Evolutionary conservation across 2,329 filamentous ascomycete genomes (phyloP), one percentile per base, ranked within the genome.

Genomic region (Neopestalotiopsis sp.): DNA sequence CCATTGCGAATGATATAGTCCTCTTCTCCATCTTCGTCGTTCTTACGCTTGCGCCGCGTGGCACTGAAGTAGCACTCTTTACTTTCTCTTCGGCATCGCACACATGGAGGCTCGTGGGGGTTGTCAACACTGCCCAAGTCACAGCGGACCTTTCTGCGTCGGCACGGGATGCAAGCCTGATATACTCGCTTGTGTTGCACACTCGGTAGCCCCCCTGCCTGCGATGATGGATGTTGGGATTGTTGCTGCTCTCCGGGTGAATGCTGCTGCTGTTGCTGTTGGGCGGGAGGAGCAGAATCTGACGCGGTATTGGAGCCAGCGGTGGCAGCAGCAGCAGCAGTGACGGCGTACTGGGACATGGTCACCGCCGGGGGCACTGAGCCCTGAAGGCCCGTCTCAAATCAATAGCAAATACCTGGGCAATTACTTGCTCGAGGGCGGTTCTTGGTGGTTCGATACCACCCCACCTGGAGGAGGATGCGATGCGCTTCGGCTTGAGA

Each of bases 1-100:
- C 91, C 92, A 80, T 93, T 94, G 74, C 92, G 89, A 40, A 92
- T 78, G 69, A 92, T 89, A 78, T 93, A 93, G 72, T 94, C 91
- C 74, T 90, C 88, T 68, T 84, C 83, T 24, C 83, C 85, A 45
- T 84, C 88, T 73, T 92, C 84, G 73, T 86, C 89, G 62, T 87
- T 87, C 86, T 96, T 97, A 78, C 94, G 90, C 89, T 98, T 98
- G 78, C 96, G 91, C 65, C 96, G 89, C 40, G 95, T 98, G 24
- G 94, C 94, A 71, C 94, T 97, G 85, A 99, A 99, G 86, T 92
- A 97, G 84, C 96, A 99, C 76, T 97, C 92, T 81, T 98, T 98
- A 83, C 92, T 94, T 84, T 99, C 96, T 74, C 96, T 91, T 66
- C 94, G 92, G 80, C 96, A 99, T 77, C 96, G 91, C 69, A 95